These are phyloP conservation scores for Podaxis mareebaensis DNA, from an alignment of 768 basidiomycete species.

Conservation along the genomic window DNA sequence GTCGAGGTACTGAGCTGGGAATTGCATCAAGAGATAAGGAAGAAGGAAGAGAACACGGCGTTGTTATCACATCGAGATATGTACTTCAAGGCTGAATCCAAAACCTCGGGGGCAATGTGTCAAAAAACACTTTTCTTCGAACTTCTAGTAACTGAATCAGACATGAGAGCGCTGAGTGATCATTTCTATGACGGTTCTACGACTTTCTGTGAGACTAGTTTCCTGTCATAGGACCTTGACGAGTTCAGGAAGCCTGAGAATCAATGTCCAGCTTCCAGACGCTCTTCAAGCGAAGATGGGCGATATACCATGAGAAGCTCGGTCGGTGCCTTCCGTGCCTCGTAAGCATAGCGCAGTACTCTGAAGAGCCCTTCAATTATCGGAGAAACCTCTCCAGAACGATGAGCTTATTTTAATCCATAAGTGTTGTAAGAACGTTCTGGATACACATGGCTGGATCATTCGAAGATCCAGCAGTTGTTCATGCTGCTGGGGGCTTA, in stretches of 20 bases:
- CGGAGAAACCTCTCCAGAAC: conserved; percentile 14
- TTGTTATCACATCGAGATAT: background rate
- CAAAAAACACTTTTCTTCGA: conserved; percentile 2
- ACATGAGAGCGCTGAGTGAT: background rate
- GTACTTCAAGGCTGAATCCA: background rate
- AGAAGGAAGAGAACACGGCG: background rate
- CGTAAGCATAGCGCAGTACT: background rate
- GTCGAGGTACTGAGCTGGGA: background rate
- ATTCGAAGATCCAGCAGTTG: background rate
- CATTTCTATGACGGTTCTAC: too few species aligned
- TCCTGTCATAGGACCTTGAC: background rate
- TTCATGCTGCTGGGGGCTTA: background rate
- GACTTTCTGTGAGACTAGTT: too few species aligned
- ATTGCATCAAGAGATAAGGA: conserved; percentile 5
- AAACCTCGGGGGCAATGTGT: conserved; percentile 15
- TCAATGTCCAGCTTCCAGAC: background rate
- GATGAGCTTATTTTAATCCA: conserved; percentile 8
- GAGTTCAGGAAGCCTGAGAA: background rate
- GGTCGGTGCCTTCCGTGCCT: background rate
- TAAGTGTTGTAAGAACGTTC: background rate
- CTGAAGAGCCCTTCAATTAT: background rate
- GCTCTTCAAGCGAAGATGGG: background rate
- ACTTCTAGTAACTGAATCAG: background rate
- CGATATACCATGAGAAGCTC: background rate
- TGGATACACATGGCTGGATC: background rate